Conservation (phyloP, 2,329 filamentous ascomycete species). For the Aaosphaeria pasadenensis region DNA sequence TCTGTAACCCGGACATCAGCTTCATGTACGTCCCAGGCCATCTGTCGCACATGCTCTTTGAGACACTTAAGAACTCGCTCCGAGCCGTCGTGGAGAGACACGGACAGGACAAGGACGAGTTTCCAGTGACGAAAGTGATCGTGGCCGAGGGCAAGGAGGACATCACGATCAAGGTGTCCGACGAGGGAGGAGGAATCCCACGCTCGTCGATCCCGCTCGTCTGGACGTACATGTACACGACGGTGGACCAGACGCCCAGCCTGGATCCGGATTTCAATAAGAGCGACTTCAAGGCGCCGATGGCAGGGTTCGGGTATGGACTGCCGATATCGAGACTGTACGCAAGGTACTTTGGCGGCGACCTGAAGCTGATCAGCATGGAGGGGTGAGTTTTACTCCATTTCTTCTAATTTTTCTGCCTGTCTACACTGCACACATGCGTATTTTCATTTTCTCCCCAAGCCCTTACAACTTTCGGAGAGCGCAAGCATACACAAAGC, state of each 20-base stretch:
- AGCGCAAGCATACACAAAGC: neutral
- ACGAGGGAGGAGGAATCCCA: conserved; percentile 95
- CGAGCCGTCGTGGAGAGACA: conserved; percentile 95
- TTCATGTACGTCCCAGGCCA: conserved; percentile 99
- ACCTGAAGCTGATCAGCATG: conserved; percentile 98
- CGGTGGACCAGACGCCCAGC: conserved; percentile 91
- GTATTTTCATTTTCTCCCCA: neutral
- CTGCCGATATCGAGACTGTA: conserved; percentile 92
- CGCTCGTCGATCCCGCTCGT: conserved; percentile 90
- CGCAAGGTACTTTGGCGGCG: conserved; percentile 94
- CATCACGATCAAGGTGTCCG: conserved; percentile 97
- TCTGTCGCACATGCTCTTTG: conserved; percentile 98
- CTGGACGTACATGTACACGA: conserved; percentile 99
- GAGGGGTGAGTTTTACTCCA: conserved; percentile 74
- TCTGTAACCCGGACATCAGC: conserved; percentile 89
- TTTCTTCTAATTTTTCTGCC: too few species aligned
- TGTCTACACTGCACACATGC: neutral
- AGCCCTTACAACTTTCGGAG: neutral
- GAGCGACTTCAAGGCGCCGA: conserved; percentile 97
- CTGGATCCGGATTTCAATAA: conserved; percentile 98
- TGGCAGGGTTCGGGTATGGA: conserved; percentile 99
- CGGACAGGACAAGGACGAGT: conserved; percentile 91
- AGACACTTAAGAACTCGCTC: conserved; percentile 97
- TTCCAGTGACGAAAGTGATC: conserved; percentile 95
- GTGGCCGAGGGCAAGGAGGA: conserved; percentile 97